phyloP scores from a whole-genome alignment of 129 eudicot genomes.

The Chrysanthemum lavandulifolium region DNA sequence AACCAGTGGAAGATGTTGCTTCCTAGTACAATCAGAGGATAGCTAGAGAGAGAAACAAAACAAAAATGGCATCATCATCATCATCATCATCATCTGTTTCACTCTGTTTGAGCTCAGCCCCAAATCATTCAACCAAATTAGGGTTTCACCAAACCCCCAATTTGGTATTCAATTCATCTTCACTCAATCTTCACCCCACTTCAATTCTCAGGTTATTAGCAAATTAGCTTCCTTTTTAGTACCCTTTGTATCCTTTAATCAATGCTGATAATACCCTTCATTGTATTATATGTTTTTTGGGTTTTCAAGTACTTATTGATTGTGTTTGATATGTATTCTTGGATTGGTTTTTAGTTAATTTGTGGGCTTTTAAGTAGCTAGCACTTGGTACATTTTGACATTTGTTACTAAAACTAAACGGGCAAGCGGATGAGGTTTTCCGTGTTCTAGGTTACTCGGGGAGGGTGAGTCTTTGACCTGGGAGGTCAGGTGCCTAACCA shows the following conservation, averaged over 20 bases:
- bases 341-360: background rate
- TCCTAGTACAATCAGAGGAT: no score
- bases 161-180: background rate
- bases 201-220: slow-evolving; percentile 23
- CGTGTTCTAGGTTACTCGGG: no score
- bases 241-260: background rate
- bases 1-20: no score
- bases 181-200: slow-evolving; percentile 18
- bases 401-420: no score
- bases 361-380: no score
- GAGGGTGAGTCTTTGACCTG: no score
- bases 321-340: background rate
- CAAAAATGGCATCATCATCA: slow-evolving; percentile 7
- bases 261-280: slow-evolving; percentile 12
- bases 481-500: no score
- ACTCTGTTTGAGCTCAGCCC: slow-evolving; percentile 15
- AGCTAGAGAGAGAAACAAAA: background rate
- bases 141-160: slow-evolving; percentile 31
- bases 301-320: slow-evolving; percentile 2
- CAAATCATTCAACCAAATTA: slow-evolving; percentile 21
- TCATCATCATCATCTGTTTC: slow-evolving; percentile 24
- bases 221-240: slow-evolving; percentile 2
- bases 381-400: no score
- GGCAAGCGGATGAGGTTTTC: no score
- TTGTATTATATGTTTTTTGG: slow-evolving; percentile 10